Evolutionary conservation across 2,329 filamentous ascomycete genomes (phyloP), one percentile per base, ranked within the genome.

Genomic region (Coleophoma crateriformis): DNA sequence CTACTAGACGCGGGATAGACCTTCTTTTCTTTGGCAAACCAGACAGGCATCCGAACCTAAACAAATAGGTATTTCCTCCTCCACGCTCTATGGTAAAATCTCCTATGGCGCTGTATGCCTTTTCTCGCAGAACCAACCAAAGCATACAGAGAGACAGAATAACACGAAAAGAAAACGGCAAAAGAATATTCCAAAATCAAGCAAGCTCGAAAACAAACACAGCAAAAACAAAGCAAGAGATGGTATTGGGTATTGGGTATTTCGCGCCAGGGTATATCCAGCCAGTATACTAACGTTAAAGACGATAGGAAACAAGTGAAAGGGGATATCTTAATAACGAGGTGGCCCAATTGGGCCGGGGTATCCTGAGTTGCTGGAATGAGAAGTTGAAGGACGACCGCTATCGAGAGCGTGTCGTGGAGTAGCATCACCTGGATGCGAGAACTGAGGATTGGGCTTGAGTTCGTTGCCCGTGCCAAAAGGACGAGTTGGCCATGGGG

Each of bases 321-420:
- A 61, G 49, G 37, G 49, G 49, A 52, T 52, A 52, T 54, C 56
- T 60, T 61, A 64, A 58, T 59, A 92, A 87, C 88, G 88, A 78
- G 87, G 90, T 81, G 88, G 86, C 78, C 88, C 88, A 79, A 90
- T 86, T 60, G 87, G 88, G 77, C 84, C 89, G 79, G 90, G 88
- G 88, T 94, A 94, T 90, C 89, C 89, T 83, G 89, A 92, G 87
- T 84, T 83, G 67, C 87, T 88, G 79, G 90, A 95, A 85, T 95
- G 88, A 76, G 90, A 94, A 76, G 90, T 95, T 66, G 88, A 92
- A 69, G 90, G 90, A 67, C 90, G 88, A 68, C 90, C 90, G 76
- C 88, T 94, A 72, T 95, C 90, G 68, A 87, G 78, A 68, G 84
- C 83, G 72, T 95, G 89, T 70, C 88, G 87, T 57, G 90, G 88